These are phyloP conservation scores for Penicillium paxilli DNA, from an alignment of 495 filamentous ascomycete genomes.

Conservation along the genomic window DNA sequence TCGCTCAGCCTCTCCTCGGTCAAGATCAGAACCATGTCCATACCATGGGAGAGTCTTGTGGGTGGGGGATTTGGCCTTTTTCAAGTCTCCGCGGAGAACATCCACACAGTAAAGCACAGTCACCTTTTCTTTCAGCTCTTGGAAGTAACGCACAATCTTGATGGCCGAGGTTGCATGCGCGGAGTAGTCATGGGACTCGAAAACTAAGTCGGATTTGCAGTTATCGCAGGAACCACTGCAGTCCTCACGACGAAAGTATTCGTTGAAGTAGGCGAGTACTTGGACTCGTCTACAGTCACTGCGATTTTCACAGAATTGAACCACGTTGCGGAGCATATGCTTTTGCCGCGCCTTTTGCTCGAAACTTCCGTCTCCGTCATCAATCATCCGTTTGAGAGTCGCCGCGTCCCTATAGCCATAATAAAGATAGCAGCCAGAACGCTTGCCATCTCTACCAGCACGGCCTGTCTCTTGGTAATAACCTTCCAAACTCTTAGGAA, in stretches of 20 bases:
- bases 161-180: conserved; percentile 69
- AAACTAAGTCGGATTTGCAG: conserved; percentile 67
- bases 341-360: conserved; percentile 81
- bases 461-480: conserved; percentile 98
- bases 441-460: conserved; percentile 85
- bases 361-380: conserved; percentile 66
- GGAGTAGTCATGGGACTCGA: conserved; percentile 73
- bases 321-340: conserved; percentile 79
- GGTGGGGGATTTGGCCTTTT: conserved; percentile 46
- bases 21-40: conserved; percentile 55
- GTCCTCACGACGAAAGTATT: conserved; percentile 67
- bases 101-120: conserved; percentile 58
- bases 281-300: conserved; percentile 84
- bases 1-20: conserved; percentile 62
- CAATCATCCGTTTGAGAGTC: conserved; percentile 70
- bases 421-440: conserved; percentile 86
- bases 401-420: conserved; percentile 75
- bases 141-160: conserved; percentile 58
- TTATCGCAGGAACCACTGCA: conserved; percentile 84
- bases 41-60: conserved; percentile 52
- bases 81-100: conserved; percentile 58
- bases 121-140: conserved; percentile 47
- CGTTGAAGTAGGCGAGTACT: conserved; percentile 89
- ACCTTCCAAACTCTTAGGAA: conserved; percentile 95
- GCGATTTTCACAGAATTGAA: conserved; percentile 84